Base-by-base conservation (phyloP, 768 basidiomycete species). In the Strobilomyces confusus region DNA sequence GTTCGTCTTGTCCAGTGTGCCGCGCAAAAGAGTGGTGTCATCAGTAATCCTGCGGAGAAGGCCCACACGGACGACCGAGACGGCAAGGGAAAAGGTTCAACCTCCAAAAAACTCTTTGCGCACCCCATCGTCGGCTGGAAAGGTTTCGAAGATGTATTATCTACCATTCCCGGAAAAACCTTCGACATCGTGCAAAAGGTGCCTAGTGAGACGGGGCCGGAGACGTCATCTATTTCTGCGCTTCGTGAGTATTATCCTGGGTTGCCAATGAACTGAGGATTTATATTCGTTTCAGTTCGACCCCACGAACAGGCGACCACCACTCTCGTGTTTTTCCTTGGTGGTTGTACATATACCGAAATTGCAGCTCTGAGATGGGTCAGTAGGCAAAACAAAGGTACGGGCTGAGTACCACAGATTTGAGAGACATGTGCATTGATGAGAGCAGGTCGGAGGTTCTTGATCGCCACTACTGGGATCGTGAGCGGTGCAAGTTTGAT, bases 71-170 rank as follows among this genome's bases (percentile, higher is more conserved):
- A 73, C 37, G 73, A 70, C 49, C 64, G 65, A 25, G 72, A 66
- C n/a, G 73, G 67, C 20, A 73, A 68, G 53, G 72, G 71, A 42
- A 75, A 72, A 49, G 73, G 69, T 42, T 51, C 63, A 14, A 52
- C 68, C n/a, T 59, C 68, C 23, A 75, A 73, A 48, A 85, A 83
- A 66, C 77, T 89, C 37, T 87, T 84, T 65, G 93, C 94, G 1
- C 94, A 97, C 69, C 88, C 92, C 2, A 89, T 99, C 54, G 82
- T 88, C 9, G 95, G 95, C 3, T 99, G 95, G 95, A 95, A 90
- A 69, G 95, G 94, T 22, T 93, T 99, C 64, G 97, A 98, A 69
- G 95, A 98, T 63, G 81, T 91, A 14, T 67, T 97, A 20, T 80
- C 80, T 33, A 76, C 78, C 49, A 84, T 98, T 50, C 90, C 93